Conservation (phyloP, 176 grass and related monocot species). For the Cymbopogon citratus region DNA sequence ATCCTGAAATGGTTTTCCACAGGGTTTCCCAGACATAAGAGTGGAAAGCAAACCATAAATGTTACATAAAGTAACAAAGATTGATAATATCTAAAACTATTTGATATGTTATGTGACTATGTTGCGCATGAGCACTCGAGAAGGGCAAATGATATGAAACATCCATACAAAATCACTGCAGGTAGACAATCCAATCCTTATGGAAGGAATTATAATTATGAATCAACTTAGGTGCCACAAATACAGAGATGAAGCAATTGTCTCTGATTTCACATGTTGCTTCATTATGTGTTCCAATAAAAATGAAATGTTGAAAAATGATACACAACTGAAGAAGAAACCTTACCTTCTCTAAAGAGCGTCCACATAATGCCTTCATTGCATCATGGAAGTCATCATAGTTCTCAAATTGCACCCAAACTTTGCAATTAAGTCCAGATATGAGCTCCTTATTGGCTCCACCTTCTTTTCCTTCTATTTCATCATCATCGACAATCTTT, state of each 20-base stretch:
- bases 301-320: neutral
- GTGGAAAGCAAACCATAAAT: neutral
- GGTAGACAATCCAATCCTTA: neutral
- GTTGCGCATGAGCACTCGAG: neutral
- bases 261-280: neutral
- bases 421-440: slow-evolving; percentile 88
- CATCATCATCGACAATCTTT: slow-evolving; percentile 63
- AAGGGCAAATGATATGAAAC: neutral
- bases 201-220: neutral
- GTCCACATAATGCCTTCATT: slow-evolving; percentile 75
- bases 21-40: neutral
- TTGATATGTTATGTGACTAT: neutral
- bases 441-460: slow-evolving; percentile 47
- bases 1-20: neutral
- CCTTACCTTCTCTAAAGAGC: slow-evolving; percentile 75
- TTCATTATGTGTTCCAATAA: neutral
- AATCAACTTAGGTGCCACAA: neutral
- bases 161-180: neutral
- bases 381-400: slow-evolving; percentile 78
- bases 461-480: slow-evolving; percentile 37
- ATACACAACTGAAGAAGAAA: slow-evolving; percentile 14
- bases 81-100: neutral
- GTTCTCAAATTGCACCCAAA: slow-evolving; percentile 83
- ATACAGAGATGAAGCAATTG: slow-evolving; percentile 9
- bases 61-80: slow-evolving; percentile 1